Base-by-base conservation (phyloP, 1,139 yeast species). In the Pichia sp. region DNA sequence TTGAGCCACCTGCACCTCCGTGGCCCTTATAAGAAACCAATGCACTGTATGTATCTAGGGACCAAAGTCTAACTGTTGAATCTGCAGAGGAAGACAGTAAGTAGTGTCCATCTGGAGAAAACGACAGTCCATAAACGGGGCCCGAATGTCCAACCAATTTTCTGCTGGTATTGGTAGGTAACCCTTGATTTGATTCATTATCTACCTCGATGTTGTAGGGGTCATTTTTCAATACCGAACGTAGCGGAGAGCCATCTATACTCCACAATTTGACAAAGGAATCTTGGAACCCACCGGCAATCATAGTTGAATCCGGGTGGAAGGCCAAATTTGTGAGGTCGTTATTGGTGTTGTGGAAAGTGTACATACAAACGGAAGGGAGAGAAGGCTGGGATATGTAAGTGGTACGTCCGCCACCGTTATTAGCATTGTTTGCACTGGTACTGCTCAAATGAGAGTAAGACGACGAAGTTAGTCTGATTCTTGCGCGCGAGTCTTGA, bases 331-430 rank as follows among this genome's bases (percentile, higher is more conserved):
- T 83, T 20, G 95, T 88, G 77, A 93, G 76, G 59, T 88, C 95
- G 61, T 88, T 87, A 67, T 88, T 87, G 9, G 98, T 88, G 71
- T 95, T 93, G 75, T 93, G 99, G 74, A 95, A 92, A 0, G 99
- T 93, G 73, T 93, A 95, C 97, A 93, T 90, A 71, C 99, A 93
- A 44, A 93, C 96, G 55, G 96, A 87, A 12, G 99, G 99, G 31
- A 95, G 80, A 33, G 90, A 76, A 1, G 95, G 87, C 70, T 89
- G 97, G 5, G 58, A 51, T n/a, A 56, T 54, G 41, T 38, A 54
- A 12, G 38, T 31, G 36, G 49, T 17, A 31, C 49, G 45, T 6
- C 45, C 45, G 17, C 45, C 45, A 31, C 14, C 24, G 16, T 31
- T 46, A 27, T 31, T 48, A 14, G 12, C 40, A 48, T 48, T 48